Conservation (phyloP, 495 filamentous ascomycete genomes). For the Penicillium alfredii region DNA sequence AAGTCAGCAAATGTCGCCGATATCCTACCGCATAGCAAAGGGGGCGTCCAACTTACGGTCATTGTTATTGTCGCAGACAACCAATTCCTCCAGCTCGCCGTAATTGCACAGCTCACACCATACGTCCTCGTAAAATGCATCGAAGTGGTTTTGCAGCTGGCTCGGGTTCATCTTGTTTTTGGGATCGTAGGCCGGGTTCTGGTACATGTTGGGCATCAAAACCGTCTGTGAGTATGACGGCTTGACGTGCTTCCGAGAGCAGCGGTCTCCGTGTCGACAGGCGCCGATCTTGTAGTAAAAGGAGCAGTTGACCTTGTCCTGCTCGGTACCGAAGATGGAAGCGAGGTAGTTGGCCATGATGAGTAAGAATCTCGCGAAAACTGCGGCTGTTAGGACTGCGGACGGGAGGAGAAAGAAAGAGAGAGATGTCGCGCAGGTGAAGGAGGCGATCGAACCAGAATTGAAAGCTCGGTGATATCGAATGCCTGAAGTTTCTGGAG, state of each 20-base stretch:
- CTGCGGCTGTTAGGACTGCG: neutral
- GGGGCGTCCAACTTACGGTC: constrained; percentile 61
- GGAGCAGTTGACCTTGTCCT: constrained; percentile 86
- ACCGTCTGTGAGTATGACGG: constrained; percentile 96
- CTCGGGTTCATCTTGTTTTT: constrained; percentile 92
- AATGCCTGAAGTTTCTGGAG: constrained; percentile 42
- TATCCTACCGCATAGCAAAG: neutral
- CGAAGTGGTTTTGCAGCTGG: constrained; percentile 98
- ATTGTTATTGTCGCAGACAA: constrained; percentile 94
- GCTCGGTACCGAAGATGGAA: constrained; percentile 98
- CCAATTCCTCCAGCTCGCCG: constrained; percentile 82
- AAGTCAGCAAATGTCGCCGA: constrained; percentile 19
- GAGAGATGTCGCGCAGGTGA: neutral
- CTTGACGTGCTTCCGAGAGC: constrained; percentile 97
- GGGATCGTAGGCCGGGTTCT: constrained; percentile 95
- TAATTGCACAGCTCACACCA: constrained; percentile 99
- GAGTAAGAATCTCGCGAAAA: constrained; percentile 3
- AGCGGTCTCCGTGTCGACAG: constrained; percentile 96
- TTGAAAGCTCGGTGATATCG: constrained; percentile 12
- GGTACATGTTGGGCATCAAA: constrained; percentile 97
- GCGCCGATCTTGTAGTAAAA: constrained; percentile 98
- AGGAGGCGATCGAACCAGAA: constrained; percentile 1
- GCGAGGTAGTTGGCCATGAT: constrained; percentile 94
- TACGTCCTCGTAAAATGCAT: constrained; percentile 99
- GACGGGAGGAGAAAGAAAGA: constrained; percentile 1